Evolutionary conservation across 768 basidiomycete species (phyloP), one percentile per base, ranked within the genome.

Genomic region (Serendipita vermifera): DNA sequence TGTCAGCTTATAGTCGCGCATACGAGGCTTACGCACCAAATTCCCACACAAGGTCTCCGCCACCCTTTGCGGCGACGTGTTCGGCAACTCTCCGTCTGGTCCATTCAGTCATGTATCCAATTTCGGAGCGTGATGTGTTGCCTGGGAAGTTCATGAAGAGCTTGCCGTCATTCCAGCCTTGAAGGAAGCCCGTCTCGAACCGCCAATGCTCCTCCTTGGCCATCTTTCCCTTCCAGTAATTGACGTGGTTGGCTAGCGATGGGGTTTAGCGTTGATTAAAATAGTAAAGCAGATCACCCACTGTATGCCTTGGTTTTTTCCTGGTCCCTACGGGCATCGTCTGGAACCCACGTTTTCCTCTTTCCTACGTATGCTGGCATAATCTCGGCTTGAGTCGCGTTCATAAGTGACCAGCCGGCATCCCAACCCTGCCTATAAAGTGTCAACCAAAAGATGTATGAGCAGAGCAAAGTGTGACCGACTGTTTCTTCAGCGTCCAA

Each of bases 401-500:
- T 81, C 57, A 74, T 71, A 33, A 83, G 76, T 27, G 78, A 78
- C 88, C 87, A 89, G 0, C 87, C 87, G 3, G 70, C 74, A 68
- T 90, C 87, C 55, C 81, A 80, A 3, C 65, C 66, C 3, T 69
- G 64, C 51, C 80, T 75, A 66, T 88, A 87, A 72, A 81, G 87
- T 64, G 80, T 83, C 33, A 85, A 87, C 88, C 88, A 88, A 65
- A 84, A 90, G 70, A 82, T n/a, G n/a, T n/a, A n/a, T n/a, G n/a
- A n/a, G n/a, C n/a, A n/a, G n/a, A n/a, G n/a, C n/a, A n/a, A n/a
- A n/a, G n/a, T n/a, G n/a, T n/a, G n/a, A n/a, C n/a, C n/a, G n/a
- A n/a, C n/a, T n/a, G n/a, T n/a, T n/a, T n/a, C 72, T 82, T 87
- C 64, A 80, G 84, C 32, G 85, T 87, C 88, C 87, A 88, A 65